Conservation (phyloP, 257 asterid genomes). For the Fraxinus americana region DNA sequence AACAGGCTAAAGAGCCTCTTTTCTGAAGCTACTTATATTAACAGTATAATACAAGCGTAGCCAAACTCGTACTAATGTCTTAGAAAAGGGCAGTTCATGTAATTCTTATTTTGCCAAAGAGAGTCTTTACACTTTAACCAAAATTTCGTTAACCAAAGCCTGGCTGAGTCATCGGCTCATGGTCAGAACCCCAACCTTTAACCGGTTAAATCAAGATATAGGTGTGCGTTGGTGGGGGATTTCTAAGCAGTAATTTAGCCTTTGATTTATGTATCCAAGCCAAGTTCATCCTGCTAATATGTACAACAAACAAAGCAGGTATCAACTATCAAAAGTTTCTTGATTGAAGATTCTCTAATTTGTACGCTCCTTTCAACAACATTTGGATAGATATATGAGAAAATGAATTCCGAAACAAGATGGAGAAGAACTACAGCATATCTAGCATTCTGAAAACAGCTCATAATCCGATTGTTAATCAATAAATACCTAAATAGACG, state of each 20-base stretch:
- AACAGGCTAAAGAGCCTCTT: background rate
- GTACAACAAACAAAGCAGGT: background rate
- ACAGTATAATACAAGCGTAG: background rate
- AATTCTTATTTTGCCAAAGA: background rate
- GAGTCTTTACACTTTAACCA: background rate
- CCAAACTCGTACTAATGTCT: background rate
- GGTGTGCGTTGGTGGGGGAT: background rate
- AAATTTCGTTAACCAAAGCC: background rate
- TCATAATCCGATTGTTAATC: constrained; percentile 8
- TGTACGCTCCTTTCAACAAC: background rate
- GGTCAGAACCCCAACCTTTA: background rate
- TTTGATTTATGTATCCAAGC: background rate
- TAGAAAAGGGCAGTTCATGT: background rate
- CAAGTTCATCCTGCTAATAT: background rate
- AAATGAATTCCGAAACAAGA: background rate
- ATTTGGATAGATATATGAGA: background rate
- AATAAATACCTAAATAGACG: background rate
- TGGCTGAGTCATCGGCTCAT: background rate
- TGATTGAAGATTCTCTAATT: background rate
- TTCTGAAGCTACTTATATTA: no score
- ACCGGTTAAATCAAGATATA: background rate
- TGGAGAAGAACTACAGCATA: background rate
- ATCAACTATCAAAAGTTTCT: background rate
- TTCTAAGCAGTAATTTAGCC: background rate
- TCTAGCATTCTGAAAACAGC: background rate